Evolutionary conservation across 164 flowering plant genomes (phyloP).

Genomic region (Vitis riparia): DNA sequence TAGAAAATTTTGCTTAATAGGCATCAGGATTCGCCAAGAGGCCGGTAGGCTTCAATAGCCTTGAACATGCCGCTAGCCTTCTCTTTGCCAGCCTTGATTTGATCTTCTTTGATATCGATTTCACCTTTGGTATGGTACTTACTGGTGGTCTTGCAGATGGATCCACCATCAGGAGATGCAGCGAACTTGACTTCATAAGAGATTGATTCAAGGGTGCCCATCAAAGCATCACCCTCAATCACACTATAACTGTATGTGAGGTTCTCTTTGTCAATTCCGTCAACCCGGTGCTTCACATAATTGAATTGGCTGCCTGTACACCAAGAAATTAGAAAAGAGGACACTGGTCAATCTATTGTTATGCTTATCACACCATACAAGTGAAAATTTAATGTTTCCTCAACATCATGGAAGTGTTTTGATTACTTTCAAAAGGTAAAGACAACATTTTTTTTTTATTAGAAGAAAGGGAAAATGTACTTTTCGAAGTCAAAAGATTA

Average conservation of each 20-base stretch:
- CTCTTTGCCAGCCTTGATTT: slow-evolving; percentile 34
- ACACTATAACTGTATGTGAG: slow-evolving; percentile 17
- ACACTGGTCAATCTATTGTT: not conserved
- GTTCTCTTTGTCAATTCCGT: slow-evolving; percentile 24
- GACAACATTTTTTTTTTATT: no score
- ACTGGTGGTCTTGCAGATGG: slow-evolving; percentile 25
- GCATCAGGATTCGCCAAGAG: slow-evolving; percentile 39
- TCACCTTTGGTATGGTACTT: slow-evolving; percentile 22
- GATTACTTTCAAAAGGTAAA: no score
- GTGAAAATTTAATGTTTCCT: no score
- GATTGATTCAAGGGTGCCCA: slow-evolving; percentile 24
- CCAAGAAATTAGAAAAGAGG: not conserved
- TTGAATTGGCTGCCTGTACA: slow-evolving; percentile 11
- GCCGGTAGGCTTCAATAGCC: slow-evolving; percentile 47
- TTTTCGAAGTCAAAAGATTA: not conserved
- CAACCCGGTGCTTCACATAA: slow-evolving; percentile 21
- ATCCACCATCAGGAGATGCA: slow-evolving; percentile 22
- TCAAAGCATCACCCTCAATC: slow-evolving; percentile 35
- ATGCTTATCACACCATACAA: no score
- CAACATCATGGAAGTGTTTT: no score
- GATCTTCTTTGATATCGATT: slow-evolving; percentile 24
- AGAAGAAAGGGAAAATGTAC: no score
- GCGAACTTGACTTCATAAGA: slow-evolving; percentile 31
- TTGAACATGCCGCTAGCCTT: slow-evolving; percentile 27
- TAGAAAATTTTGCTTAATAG: slow-evolving; percentile 10